Conservation (phyloP, 768 basidiomycete genomes). For the Trametes cingulata region DNA sequence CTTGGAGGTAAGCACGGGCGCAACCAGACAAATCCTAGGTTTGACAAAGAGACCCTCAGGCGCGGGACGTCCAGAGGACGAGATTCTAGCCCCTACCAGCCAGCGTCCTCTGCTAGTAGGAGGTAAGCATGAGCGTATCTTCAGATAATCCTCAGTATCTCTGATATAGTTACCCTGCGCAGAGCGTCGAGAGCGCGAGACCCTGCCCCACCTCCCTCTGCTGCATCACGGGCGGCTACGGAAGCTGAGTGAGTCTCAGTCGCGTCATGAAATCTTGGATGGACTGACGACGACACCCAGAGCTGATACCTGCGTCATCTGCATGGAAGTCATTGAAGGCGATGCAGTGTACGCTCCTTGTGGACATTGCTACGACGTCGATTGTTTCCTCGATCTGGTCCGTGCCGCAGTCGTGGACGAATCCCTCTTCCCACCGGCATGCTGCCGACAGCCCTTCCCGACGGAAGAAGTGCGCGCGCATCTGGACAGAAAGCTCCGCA, state of each 20-base stretch:
- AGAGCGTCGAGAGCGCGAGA: not conserved
- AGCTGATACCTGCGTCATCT: conserved; percentile 11
- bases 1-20: too few relatives aligned
- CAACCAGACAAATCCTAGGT: too few relatives aligned
- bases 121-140: too few relatives aligned
- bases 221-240: not conserved
- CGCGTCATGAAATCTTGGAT: not conserved
- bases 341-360: conserved; percentile 10
- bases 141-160: too few relatives aligned
- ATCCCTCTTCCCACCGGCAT: conserved; percentile 30
- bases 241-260: not conserved
- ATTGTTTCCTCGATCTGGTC: conserved; percentile 27
- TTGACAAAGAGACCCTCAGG: too few relatives aligned
- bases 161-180: too few relatives aligned
- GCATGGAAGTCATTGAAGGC: conserved; percentile 3
- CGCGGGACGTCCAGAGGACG: too few relatives aligned
- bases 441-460: conserved; percentile 26
- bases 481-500: conserved; percentile 5
- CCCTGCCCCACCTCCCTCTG: not conserved
- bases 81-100: too few relatives aligned
- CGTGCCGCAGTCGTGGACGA: conserved; percentile 27
- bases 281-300: not conserved
- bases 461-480: conserved; percentile 10
- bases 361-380: conserved; percentile 25
- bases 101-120: too few relatives aligned